Evolutionary conservation across 2,329 filamentous ascomycete species (phyloP), one percentile per base, ranked within the genome.

Genomic region (Xylaria sp.): DNA sequence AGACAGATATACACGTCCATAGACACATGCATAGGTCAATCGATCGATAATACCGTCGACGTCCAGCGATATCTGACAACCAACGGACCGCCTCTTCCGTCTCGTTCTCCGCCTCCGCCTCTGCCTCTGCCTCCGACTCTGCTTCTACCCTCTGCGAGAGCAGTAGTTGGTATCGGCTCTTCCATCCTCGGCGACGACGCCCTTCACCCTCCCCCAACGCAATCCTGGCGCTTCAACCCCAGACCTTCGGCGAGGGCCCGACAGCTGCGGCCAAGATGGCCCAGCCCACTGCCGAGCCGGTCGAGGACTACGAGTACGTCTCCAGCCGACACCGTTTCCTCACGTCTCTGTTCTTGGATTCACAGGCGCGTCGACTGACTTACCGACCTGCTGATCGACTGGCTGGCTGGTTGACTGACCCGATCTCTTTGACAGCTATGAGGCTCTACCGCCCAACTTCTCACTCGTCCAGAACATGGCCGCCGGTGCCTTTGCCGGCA

Each of bases 401-500:
- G 18, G 18, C 63, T 65, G 41, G 60, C 66, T 63, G 46, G 8
- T 3, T 20, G 41, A 46, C 41, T 46, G 41, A 46, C 37, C 18
- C 31, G 70, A 28, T 41, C 41, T 51, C 58, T 39, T 70, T 34
- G 37, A 39, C 67, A 91, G 89, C 84, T 98, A 98, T 88, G 95
- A 98, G 88, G 91, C 91, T 73, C 89, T 99, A 67, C 94, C 95
- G 73, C 92, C 94, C 74, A 97, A 97, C 83, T 97, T 97, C 86
- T 96, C 94, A 76, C 87, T 98, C 78, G 84, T 92, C 73, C 94
- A 96, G 80, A 99, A 98, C 83, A 98, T 98, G 94, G 85, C 91
- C 72, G 96, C 96, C 65, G 96, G 96, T 81, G 96, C 96, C 75
- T 98, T 98, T 83, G 96, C 96, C 69, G 96, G 96, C 76, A 97